A percentile compares a stretch with the other conserved stretches of the same genome.
Conservation (phyloP, 148 eudicot species). For the Chenopodium berlandieri region DNA sequence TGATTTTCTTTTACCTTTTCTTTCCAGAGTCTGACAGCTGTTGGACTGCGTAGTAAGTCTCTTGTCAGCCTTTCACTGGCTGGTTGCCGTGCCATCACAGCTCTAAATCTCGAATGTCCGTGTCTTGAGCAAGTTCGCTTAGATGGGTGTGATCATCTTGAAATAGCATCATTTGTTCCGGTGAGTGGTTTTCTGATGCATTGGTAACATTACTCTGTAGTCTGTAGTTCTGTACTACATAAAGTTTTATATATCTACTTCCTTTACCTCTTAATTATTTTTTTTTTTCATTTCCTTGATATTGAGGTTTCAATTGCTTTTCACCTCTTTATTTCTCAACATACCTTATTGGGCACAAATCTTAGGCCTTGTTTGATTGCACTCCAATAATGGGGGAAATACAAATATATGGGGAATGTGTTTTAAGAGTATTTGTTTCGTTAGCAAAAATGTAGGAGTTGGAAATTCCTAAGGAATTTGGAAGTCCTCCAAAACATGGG, state of each 20-base stretch:
- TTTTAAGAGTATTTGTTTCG: no score
- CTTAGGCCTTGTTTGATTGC: no score
- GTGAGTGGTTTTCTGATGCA: conserved; percentile 40
- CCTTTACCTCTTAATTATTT: neutral
- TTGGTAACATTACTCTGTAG: neutral
- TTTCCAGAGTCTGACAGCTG: conserved; percentile 71
- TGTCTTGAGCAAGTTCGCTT: conserved; percentile 73
- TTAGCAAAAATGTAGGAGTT: no score
- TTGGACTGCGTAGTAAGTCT: conserved; percentile 62
- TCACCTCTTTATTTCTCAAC: neutral
- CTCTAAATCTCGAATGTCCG: conserved; percentile 68
- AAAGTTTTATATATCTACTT: no score
- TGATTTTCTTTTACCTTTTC: neutral
- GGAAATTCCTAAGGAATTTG: no score
- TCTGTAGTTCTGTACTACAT: neutral
- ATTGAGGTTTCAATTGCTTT: neutral
- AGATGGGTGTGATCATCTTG: conserved; percentile 99
- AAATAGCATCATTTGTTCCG: conserved; percentile 81
- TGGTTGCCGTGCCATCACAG: conserved; percentile 72
- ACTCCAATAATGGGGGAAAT: no score
- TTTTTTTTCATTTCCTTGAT: no score
- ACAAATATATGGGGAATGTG: no score
- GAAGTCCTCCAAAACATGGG: no score
- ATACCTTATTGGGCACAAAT: neutral
- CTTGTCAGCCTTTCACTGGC: conserved; percentile 76